Evolutionary conservation across 176 grass and related monocot species (phyloP).

Genomic region (Triticum timopheevii): DNA sequence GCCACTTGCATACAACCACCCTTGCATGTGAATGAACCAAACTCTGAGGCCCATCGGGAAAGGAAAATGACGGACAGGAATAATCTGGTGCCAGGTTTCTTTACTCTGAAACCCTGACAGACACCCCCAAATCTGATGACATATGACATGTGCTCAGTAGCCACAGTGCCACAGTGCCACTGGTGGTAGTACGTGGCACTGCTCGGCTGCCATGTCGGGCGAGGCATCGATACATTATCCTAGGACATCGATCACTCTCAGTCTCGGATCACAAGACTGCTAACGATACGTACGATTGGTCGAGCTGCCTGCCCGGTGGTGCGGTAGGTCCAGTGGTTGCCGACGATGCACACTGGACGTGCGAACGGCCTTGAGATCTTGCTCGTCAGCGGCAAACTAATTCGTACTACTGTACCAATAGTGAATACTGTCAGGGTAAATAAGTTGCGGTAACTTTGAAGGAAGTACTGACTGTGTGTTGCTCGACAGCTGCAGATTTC

Average conservation of each 20-base stretch:
- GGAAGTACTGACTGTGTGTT: neutral
- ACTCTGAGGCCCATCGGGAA: conserved; percentile 8
- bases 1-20: too few species aligned
- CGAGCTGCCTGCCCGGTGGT: conserved; percentile 17
- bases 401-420: neutral
- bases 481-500: conserved; percentile 36
- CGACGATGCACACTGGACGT: neutral
- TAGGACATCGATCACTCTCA: neutral
- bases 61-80: neutral
- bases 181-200: neutral
- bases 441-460: neutral
- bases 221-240: neutral
- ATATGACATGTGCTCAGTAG: neutral
- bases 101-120: neutral
- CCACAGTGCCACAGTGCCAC: neutral
- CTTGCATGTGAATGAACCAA: neutral
- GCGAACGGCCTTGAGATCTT: neutral
- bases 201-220: neutral
- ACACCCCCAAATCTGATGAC: neutral
- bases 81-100: conserved; percentile 4
- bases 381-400: neutral
- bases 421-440: neutral
- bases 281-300: conserved; percentile 2
- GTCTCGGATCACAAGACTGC: neutral
- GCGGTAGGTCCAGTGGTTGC: conserved; percentile 1